Base-by-base conservation (phyloP, 2,329 filamentous ascomycete genomes). In the Beauveria sp. region DNA sequence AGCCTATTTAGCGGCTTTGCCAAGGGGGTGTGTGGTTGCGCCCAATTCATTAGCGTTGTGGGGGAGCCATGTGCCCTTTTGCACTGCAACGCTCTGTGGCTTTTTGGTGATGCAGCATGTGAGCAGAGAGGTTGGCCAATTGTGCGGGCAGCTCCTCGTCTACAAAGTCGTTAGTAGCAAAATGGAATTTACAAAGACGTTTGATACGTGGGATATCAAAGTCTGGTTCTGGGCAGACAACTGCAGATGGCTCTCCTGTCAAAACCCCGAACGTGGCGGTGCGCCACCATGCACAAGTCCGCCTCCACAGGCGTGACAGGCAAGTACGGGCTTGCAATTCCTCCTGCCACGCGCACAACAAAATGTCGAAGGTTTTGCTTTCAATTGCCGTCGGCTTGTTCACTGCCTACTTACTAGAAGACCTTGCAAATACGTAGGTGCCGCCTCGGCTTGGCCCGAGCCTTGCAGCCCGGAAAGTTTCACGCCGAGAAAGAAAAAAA, bases 321-420 rank as follows among this genome's bases (percentile, higher is more conserved):
- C 30, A 34, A 34, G 10, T 10, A 10, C 30, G 3, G 30, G 30
- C 12, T 34, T 12, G 20, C 22, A 24, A 12, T 24, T 5, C 12
- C 45, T 47, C 7, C 22, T 47, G n/a, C 43, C 34, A 38, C 12
- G 34, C 34, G 34, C 34, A 38, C 12, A 38, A 16, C 42, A 40
- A 8, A 20, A 22, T 30, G n/a, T 46, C 7, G 5, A n/a, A 22
- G 20, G 24, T 38, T 5, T 2, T 6, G 26, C 10, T 52, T 59
- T 59, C 57, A 59, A 52, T 59, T 59, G 47, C 57, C 57, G 57
- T 45, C 47, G 38, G 57, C 57, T 34, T 5, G 10, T 34, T 51
- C 18, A n/a, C 16, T 20, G 2, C 28, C 22, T 24, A 24, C 22
- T 24, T 24, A 24, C 22, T 24, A 24, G 22, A 49, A 20, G 30